Evolutionary conservation across 208 protist species (phyloP).

Genomic region (Acanthamoeba comandoni): DNA sequence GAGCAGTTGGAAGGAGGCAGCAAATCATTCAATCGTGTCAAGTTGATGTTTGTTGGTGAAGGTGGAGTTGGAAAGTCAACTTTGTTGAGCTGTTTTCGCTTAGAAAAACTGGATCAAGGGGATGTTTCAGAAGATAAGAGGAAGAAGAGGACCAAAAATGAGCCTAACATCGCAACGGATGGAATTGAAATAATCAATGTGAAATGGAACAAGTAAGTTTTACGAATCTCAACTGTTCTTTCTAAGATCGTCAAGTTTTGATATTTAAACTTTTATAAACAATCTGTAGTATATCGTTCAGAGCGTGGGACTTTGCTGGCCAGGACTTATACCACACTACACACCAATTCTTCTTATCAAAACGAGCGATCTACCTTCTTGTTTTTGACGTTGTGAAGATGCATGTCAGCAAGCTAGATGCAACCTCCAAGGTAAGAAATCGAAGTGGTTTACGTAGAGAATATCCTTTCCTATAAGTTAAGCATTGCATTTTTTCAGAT

Average conservation of each 20-base stretch:
- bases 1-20: slow-evolving; percentile 35
- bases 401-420: slow-evolving; percentile 43
- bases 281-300: slow-evolving; percentile 58
- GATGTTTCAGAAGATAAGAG: slow-evolving; percentile 49
- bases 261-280: neutral
- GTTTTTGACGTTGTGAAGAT: slow-evolving; percentile 60
- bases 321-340: slow-evolving; percentile 72
- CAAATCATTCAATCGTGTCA: slow-evolving; percentile 70
- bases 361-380: slow-evolving; percentile 68
- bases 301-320: slow-evolving; percentile 71
- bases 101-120: neutral
- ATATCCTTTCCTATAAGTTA: no score
- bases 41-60: slow-evolving; percentile 74
- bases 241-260: neutral
- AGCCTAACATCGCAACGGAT: slow-evolving; percentile 73
- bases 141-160: slow-evolving; percentile 58
- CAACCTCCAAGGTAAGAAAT: slow-evolving; percentile 32
- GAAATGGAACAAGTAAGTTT: slow-evolving; percentile 68
- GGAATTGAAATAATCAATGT: slow-evolving; percentile 52
- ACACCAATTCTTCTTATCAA: slow-evolving; percentile 73
- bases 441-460: neutral
- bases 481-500: neutral
- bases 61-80: slow-evolving; percentile 64
- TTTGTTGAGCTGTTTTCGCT: slow-evolving; percentile 52
- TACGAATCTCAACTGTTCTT: neutral